phyloP scores from a whole-genome alignment of 768 basidiomycete species.

The Kwoniella heveanensis region DNA sequence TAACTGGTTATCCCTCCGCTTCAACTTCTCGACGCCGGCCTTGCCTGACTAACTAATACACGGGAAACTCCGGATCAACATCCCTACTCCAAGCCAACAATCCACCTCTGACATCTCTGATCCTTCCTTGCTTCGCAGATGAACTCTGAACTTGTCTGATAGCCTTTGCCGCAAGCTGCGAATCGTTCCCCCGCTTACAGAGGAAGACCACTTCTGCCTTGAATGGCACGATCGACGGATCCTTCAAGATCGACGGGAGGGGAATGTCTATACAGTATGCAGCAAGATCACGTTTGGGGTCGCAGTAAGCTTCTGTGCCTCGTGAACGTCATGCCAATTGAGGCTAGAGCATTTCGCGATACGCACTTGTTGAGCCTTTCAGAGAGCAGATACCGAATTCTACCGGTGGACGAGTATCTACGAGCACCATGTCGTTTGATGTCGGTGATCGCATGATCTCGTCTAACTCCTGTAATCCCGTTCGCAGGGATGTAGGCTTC shows the following conservation, averaged over 20 bases:
- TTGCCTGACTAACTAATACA: too few relatives aligned
- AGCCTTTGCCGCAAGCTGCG: conserved; percentile 78
- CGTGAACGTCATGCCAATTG: too few relatives aligned
- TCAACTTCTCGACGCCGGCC: too few relatives aligned
- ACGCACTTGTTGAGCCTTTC: conserved; percentile 71
- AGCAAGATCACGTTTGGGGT: too few relatives aligned
- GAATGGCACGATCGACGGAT: conserved; percentile 58
- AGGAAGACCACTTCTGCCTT: conserved; percentile 63
- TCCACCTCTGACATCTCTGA: conserved; percentile 72
- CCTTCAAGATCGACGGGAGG: conserved; percentile 65
- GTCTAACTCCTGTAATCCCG: conserved; percentile 64
- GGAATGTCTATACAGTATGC: too few relatives aligned
- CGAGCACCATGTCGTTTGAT: conserved; percentile 54
- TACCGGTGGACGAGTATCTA: conserved; percentile 76
- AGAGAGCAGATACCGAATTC: conserved; percentile 88
- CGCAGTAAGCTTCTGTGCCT: too few relatives aligned
- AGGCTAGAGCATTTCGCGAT: not conserved
- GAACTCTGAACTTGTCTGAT: conserved; percentile 53
- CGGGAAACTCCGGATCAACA: conserved; percentile 74
- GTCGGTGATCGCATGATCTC: conserved; percentile 28
- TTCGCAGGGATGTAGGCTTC: too few relatives aligned
- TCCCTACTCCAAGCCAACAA: conserved; percentile 74
- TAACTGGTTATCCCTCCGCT: too few relatives aligned
- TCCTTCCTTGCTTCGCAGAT: not conserved
- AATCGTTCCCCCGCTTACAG: conserved; percentile 91